Evolutionary conservation across 1,284 basidiomycete genomes (phyloP).

Genomic region (Cyathus pygmaeus): DNA sequence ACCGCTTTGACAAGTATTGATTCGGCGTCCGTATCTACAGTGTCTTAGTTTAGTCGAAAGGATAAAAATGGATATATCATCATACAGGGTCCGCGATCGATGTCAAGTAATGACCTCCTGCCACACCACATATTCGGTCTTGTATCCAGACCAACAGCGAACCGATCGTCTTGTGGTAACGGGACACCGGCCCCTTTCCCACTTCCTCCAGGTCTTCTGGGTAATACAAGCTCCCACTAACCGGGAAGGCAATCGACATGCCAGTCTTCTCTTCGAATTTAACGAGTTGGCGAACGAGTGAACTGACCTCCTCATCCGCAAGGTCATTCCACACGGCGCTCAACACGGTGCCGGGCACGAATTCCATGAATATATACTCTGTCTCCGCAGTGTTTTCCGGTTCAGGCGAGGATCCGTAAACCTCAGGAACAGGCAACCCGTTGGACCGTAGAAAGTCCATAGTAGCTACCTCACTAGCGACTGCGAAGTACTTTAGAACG

Average conservation of each 20-base stretch:
- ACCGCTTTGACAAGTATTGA: slow-evolving; percentile 56
- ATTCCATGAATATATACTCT: slow-evolving; percentile 63
- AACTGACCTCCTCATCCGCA: slow-evolving; percentile 50
- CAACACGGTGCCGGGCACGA: slow-evolving; percentile 51
- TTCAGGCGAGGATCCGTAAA: slow-evolving; percentile 59
- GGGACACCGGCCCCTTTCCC: slow-evolving; percentile 39
- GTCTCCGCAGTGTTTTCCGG: slow-evolving; percentile 57
- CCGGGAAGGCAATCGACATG: slow-evolving; percentile 58
- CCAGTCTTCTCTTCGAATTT: slow-evolving; percentile 54
- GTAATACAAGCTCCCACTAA: slow-evolving; percentile 61
- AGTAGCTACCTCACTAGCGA: slow-evolving; percentile 63
- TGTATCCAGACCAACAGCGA: slow-evolving; percentile 58
- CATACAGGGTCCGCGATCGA: slow-evolving; percentile 61
- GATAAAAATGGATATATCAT: slow-evolving; percentile 43
- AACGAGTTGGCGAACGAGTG: slow-evolving; percentile 52
- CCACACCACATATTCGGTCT: slow-evolving; percentile 58
- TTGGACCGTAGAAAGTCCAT: slow-evolving; percentile 54
- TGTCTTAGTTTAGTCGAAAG: slow-evolving; percentile 38
- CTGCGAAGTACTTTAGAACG: slow-evolving; percentile 50
- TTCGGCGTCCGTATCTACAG: slow-evolving; percentile 57
- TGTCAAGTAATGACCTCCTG: slow-evolving; percentile 56
- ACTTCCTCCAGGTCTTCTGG: slow-evolving; percentile 47
- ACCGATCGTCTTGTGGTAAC: slow-evolving; percentile 45
- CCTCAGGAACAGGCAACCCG: slow-evolving; percentile 55
- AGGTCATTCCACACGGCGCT: slow-evolving; percentile 55